A percentile compares a stretch with the other conserved stretches of the same genome.
phyloP scores from a whole-genome alignment of 2,329 filamentous ascomycete genomes.

The Meredithiella fracta region DNA sequence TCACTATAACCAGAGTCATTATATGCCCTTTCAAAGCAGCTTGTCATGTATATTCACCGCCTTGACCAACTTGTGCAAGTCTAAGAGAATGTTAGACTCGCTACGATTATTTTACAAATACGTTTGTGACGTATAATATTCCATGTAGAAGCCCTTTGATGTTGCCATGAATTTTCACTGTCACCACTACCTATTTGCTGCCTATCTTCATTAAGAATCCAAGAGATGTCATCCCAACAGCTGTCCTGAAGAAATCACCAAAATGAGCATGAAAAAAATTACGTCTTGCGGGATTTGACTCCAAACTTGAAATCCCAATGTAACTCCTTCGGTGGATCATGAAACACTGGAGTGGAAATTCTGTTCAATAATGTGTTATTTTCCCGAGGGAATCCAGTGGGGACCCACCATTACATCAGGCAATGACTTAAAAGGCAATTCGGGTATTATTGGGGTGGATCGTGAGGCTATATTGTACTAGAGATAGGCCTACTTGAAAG shows the following conservation, averaged over 20 bases:
- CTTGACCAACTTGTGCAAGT: too few species aligned
- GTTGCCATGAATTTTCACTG: too few species aligned
- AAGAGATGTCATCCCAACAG: not conserved
- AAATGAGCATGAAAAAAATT: not conserved
- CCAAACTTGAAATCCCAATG: not conserved
- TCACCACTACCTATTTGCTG: too few species aligned
- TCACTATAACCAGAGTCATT: not conserved
- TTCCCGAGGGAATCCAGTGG: not conserved
- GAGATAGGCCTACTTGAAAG: not conserved
- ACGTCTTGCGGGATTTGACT: not conserved
- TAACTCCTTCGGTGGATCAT: conserved; percentile 5
- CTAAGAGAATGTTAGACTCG: too few species aligned
- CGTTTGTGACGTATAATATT: too few species aligned
- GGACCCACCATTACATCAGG: not conserved
- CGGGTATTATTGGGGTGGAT: not conserved
- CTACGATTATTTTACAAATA: too few species aligned
- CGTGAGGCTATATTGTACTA: not conserved
- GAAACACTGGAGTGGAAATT: not conserved
- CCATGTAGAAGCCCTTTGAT: too few species aligned
- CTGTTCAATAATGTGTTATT: not conserved
- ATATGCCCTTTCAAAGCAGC: not conserved
- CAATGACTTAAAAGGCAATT: not conserved
- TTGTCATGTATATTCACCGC: not conserved
- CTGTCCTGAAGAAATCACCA: not conserved
- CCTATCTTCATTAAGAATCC: too few species aligned